Evolutionary conservation across 768 basidiomycete genomes (phyloP), one percentile per base, ranked within the genome.

Genomic region (Ephemerocybe angulata): DNA sequence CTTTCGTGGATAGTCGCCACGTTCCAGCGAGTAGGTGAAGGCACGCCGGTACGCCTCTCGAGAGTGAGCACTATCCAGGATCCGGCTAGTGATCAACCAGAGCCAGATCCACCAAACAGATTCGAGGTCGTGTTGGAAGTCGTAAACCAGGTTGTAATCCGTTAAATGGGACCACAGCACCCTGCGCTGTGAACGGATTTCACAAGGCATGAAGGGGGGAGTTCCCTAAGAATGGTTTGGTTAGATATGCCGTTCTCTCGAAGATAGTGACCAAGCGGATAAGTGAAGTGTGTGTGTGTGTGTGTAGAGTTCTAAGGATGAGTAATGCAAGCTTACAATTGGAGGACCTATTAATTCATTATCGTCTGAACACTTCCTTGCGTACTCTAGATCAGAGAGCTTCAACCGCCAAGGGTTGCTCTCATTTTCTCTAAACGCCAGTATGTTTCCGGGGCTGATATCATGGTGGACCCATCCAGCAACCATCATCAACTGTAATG

Each of bases 121-220:
- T 27, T 60, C 59, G 3, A 60, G 31, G 42, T 60, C 59, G 35
- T 60, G 59, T 25, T 57, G 53, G 37, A 41, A 55, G 37, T 44
- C 55, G 31, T 60, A 44, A 11, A 46, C 2, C n/a, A 60, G 17
- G 15, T 2, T 40, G 10, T 15, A 27, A 15, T 2, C 15, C 15
- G 15, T 19, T 12, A 27, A 48, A 17, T 27, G 29, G 38, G 13
- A 11, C 1, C 28, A 43, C n/a, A n/a, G n/a, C n/a, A n/a, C n/a
- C n/a, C n/a, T n/a, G 31, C 24, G n/a, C 15, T 15, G 38, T 17
- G n/a, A 21, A 21, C 37, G 49, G 6, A 60, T 49, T 46, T 60
- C 59, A 21, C 24, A 31, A 13, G 59, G 27, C 56, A 57, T 60
- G 43, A 57, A 60, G 22, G 47, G 52, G 8, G 59, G 50, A n/a